These are phyloP conservation scores for Pichia exigua DNA, from an alignment of 805 yeast genomes.

Conservation along the genomic window DNA sequence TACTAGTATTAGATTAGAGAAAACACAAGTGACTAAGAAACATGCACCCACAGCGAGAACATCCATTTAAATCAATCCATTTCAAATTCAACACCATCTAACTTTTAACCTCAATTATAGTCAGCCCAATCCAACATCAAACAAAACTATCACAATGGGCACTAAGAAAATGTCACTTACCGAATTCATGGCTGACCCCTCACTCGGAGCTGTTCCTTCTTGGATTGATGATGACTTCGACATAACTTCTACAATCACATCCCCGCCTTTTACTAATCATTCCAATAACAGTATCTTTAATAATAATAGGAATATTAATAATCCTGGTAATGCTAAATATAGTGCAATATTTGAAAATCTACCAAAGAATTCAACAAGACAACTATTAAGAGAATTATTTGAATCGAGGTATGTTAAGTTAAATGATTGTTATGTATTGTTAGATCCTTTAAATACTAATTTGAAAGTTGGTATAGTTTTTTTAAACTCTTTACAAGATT, in stretches of 20 bases:
- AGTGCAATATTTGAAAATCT: conserved; percentile 37
- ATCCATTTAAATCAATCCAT: not conserved
- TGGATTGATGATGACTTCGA: conserved; percentile 67
- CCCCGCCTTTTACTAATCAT: not conserved
- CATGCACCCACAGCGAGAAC: no score
- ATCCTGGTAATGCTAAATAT: not conserved
- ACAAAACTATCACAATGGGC: conserved; percentile 9
- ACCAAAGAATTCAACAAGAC: conserved; percentile 46
- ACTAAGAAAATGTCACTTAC: conserved; percentile 39
- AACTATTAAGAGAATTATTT: conserved; percentile 51
- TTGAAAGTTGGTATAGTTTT: conserved; percentile 60
- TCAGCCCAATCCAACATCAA: not conserved
- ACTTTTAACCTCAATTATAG: no score
- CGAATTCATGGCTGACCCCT: conserved; percentile 38
- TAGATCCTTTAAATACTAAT: conserved; percentile 24
- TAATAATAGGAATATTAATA: not conserved
- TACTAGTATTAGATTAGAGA: no score
- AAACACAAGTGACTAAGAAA: no score
- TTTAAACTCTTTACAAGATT: conserved; percentile 40
- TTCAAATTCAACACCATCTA: not conserved
- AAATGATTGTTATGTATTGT: conserved; percentile 51
- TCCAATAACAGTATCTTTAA: not conserved
- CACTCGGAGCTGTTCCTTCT: conserved; percentile 34
- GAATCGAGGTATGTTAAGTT: conserved; percentile 52
- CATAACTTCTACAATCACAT: conserved; percentile 43